phyloP scores from a whole-genome alignment of 2,329 filamentous ascomycete genomes.

The Aspergillus piperis region DNA sequence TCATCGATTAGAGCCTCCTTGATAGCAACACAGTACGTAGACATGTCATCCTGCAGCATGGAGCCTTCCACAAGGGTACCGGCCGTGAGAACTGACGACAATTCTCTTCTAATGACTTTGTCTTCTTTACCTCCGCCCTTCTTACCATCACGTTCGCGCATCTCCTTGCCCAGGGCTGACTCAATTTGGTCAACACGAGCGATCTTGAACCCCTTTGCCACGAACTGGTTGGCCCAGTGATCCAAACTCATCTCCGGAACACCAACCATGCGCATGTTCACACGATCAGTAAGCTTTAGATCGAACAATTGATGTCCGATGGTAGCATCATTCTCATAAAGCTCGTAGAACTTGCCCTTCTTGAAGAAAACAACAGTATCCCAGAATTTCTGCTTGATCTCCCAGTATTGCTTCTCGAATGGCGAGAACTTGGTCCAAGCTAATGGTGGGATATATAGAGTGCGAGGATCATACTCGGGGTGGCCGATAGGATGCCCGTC shows the following conservation, averaged over 20 bases:
- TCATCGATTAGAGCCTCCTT: constrained; percentile 74
- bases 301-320: constrained; percentile 96
- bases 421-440: constrained; percentile 84
- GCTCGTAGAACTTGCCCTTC: constrained; percentile 98
- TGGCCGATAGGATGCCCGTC: constrained; percentile 76
- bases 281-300: constrained; percentile 92
- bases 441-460: constrained; percentile 81
- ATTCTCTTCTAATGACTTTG: constrained; percentile 88
- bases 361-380: constrained; percentile 99
- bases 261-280: constrained; percentile 99
- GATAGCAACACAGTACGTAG: constrained; percentile 92
- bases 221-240: constrained; percentile 97
- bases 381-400: constrained; percentile 97
- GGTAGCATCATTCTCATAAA: constrained; percentile 97
- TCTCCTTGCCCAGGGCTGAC: constrained; percentile 92
- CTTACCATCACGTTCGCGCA: constrained; percentile 80
- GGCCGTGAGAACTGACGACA: constrained; percentile 85
- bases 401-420: constrained; percentile 99
- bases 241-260: constrained; percentile 95
- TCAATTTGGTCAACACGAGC: constrained; percentile 96
- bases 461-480: constrained; percentile 87
- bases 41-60: constrained; percentile 98
- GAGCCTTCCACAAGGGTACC: constrained; percentile 92
- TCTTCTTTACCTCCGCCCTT: constrained; percentile 66
- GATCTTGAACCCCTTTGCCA: constrained; percentile 97